These are phyloP conservation scores for Pythium dissotocum DNA, from an alignment of 352 stramenopile species.

Conservation along the genomic window DNA sequence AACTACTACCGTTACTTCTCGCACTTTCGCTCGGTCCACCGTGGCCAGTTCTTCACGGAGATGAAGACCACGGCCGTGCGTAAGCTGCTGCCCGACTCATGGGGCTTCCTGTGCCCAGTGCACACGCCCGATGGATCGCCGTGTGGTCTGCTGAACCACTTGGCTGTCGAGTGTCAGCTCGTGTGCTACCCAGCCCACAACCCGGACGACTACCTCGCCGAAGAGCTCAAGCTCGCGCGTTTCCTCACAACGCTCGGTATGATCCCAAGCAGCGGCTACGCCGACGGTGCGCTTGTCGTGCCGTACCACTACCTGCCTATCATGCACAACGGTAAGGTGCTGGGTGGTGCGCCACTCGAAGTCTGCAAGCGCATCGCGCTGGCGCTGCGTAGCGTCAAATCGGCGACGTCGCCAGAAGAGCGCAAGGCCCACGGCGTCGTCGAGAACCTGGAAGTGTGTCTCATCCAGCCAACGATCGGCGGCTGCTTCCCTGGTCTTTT, in stretches of 20 bases:
- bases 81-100: constrained; percentile 98
- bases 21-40: constrained; percentile 98
- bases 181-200: constrained; percentile 78
- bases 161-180: constrained; percentile 93
- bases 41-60: constrained; percentile 99
- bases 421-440: constrained; percentile 71
- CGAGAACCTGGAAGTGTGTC: constrained; percentile 76
- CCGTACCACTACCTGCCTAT: constrained; percentile 94
- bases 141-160: constrained; percentile 98
- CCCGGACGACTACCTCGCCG: constrained; percentile 64
- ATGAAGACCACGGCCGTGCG: constrained; percentile 99
- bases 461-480: constrained; percentile 78
- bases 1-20: constrained; percentile 99
- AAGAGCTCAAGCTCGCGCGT: constrained; percentile 77
- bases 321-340: constrained; percentile 95
- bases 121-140: constrained; percentile 99
- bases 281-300: constrained; percentile 81
- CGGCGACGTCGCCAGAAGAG: constrained; percentile 40
- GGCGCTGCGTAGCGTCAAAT: constrained; percentile 75
- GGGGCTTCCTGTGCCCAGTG: constrained; percentile 99
- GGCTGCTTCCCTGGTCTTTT: constrained; percentile 98
- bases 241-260: constrained; percentile 83
- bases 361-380: constrained; percentile 87
- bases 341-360: constrained; percentile 88
- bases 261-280: constrained; percentile 77